Conservation (phyloP, 202 grass and related monocot genomes). For the Sporobolus alterniflorus region DNA sequence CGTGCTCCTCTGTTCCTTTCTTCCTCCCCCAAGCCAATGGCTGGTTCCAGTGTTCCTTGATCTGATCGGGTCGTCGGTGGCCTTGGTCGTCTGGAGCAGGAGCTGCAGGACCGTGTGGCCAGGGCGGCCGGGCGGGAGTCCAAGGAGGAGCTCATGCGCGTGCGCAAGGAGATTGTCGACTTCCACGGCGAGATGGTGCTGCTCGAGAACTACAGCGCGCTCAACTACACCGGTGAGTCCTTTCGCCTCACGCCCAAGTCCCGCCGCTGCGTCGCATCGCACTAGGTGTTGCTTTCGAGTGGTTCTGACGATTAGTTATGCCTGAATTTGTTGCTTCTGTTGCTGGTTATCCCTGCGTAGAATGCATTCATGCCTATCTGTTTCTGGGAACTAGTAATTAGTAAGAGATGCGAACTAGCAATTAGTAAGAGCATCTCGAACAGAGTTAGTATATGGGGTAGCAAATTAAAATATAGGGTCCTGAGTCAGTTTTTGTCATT, state of each 20-base stretch:
- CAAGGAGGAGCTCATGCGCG: constrained; percentile 78
- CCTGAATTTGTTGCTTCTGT: constrained; percentile 10
- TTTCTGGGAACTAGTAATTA: background rate
- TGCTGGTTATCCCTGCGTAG: constrained; percentile 4
- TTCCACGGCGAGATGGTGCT: constrained; percentile 99
- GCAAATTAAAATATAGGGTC: too few relatives aligned
- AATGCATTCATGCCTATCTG: constrained; percentile 12
- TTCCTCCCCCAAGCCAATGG: background rate
- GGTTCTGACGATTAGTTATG: background rate
- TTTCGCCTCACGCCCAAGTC: background rate
- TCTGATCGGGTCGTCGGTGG: constrained; percentile 19
- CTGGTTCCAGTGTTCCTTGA: constrained; percentile 4
- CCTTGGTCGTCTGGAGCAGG: constrained; percentile 43
- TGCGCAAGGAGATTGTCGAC: constrained; percentile 92
- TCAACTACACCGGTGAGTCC: constrained; percentile 87
- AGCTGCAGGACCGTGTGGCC: constrained; percentile 75
- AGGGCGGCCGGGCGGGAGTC: constrained; percentile 64
- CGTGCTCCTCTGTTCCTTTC: background rate
- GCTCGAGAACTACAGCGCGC: constrained; percentile 94
- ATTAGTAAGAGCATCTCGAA: too few relatives aligned
- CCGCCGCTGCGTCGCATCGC: background rate
- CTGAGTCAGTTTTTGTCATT: too few relatives aligned
- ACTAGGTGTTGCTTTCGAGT: constrained; percentile 5
- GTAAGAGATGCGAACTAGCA: too few relatives aligned
- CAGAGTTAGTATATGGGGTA: too few relatives aligned